phyloP scores from a whole-genome alignment of 306 rosid genomes.

The Gastrolobium bilobum region DNA sequence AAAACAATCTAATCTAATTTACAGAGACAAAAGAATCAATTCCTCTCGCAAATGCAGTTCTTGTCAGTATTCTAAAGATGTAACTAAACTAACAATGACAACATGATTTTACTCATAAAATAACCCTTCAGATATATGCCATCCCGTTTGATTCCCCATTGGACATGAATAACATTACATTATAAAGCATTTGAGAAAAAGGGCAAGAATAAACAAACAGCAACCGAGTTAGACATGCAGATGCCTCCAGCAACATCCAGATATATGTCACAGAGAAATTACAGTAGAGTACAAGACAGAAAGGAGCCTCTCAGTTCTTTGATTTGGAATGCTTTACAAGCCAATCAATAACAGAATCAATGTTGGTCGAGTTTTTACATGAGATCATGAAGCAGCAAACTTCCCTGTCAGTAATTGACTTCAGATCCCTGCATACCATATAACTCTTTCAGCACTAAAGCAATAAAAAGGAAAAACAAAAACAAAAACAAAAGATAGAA shows the following conservation, averaged over 20 bases:
- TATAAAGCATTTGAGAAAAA: constrained; percentile 41
- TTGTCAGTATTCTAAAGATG: background rate
- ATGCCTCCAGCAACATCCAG: constrained; percentile 60
- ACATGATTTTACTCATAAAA: constrained; percentile 24
- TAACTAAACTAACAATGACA: constrained; percentile 24
- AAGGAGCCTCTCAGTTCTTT: constrained; percentile 66
- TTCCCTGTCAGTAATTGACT: constrained; percentile 83
- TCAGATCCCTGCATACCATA: constrained; percentile 67
- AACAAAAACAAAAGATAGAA: background rate
- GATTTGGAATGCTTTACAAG: constrained; percentile 97
- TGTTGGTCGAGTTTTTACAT: constrained; percentile 94
- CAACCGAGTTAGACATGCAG: constrained; percentile 58
- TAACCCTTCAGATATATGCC: constrained; percentile 38
- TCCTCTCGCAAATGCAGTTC: background rate
- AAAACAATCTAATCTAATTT: background rate
- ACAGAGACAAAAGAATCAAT: background rate
- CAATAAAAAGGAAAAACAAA: constrained; percentile 6
- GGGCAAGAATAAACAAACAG: constrained; percentile 55
- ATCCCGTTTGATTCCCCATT: constrained; percentile 31
- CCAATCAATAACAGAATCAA: constrained; percentile 91
- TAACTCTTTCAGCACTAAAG: constrained; percentile 27
- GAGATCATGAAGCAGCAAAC: constrained; percentile 97
- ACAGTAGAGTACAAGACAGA: constrained; percentile 54
- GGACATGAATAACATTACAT: constrained; percentile 47
- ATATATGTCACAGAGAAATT: constrained; percentile 52